These are phyloP conservation scores for Hsuehochloa calcarea DNA, from an alignment of 176 grass and related monocot species.

Conservation along the genomic window DNA sequence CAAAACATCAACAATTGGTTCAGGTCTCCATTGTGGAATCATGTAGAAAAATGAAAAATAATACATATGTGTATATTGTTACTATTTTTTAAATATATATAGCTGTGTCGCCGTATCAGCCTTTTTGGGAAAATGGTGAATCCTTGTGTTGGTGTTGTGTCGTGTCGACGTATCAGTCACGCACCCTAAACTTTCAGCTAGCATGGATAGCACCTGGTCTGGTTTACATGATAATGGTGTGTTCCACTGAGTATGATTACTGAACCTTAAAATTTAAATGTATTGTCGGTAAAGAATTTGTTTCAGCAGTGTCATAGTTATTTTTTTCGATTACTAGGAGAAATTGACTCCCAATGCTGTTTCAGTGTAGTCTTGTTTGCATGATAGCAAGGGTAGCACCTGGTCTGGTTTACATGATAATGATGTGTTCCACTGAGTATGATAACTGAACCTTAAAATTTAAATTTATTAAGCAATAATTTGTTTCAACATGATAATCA, in stretches of 20 bases:
- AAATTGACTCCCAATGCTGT: background rate
- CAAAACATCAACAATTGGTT: too few species aligned
- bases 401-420: background rate
- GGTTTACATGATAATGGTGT: background rate
- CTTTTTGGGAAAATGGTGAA: too few species aligned
- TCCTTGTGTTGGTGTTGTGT: too few species aligned
- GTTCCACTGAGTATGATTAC: background rate
- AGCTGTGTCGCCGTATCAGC: too few species aligned
- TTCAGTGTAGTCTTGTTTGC: too few species aligned
- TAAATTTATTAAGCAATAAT: background rate
- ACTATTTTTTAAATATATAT: too few species aligned
- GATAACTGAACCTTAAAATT: conserved; percentile 2
- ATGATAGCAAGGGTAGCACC: background rate
- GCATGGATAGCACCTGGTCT: background rate
- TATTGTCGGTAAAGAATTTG: background rate
- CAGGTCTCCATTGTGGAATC: too few species aligned
- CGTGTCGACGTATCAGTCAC: too few species aligned
- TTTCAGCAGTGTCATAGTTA: background rate
- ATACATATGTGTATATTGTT: too few species aligned
- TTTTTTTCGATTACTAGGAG: background rate
- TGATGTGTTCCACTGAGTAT: background rate
- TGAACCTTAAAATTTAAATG: conserved; percentile 2
- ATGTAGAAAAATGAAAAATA: too few species aligned
- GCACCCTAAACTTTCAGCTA: background rate
- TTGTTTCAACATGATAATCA: background rate